Percentiles rank a stretch among this genome's conserved stretches.
Evolutionary conservation across 768 basidiomycete genomes (phyloP).

Genomic region (Kwoniella sp.): DNA sequence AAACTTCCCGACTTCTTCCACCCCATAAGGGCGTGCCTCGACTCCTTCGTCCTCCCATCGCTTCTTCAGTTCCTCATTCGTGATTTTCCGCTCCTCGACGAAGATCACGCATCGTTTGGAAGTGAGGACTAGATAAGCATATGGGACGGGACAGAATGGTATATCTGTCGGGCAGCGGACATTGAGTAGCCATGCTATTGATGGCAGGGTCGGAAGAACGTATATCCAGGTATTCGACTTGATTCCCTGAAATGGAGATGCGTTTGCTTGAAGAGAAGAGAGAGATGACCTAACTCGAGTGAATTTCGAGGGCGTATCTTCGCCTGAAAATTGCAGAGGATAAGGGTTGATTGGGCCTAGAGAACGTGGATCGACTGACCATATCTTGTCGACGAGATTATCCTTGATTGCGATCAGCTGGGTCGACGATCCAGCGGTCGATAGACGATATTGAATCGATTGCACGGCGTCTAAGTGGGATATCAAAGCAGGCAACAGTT

Average conservation of each 20-base stretch:
- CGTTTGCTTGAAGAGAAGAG: conserved; percentile 1
- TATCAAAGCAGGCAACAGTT: too few species aligned
- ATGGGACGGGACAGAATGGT: conserved; percentile 89
- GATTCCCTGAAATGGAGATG: neutral
- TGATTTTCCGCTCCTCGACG: conserved; percentile 61
- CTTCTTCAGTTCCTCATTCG: conserved; percentile 13
- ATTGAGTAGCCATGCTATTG: conserved; percentile 85
- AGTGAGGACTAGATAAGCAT: conserved; percentile 77
- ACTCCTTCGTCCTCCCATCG: conserved; percentile 29
- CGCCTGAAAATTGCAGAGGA: conserved; percentile 64
- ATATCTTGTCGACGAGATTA: conserved; percentile 49
- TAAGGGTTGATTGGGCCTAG: conserved; percentile 60
- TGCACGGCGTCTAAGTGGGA: conserved; percentile 16
- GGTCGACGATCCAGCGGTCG: conserved; percentile 25
- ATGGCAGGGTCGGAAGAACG: conserved; percentile 61
- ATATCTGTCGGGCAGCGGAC: conserved; percentile 80
- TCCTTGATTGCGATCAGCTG: conserved; percentile 31
- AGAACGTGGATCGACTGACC: conserved; percentile 63
- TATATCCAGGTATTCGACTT: conserved; percentile 60
- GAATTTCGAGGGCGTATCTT: conserved; percentile 70
- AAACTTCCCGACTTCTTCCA: conserved; percentile 59
- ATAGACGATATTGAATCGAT: conserved; percentile 22
- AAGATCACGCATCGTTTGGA: conserved; percentile 67
- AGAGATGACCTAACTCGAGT: conserved; percentile 60
- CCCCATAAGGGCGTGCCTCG: conserved; percentile 61